phyloP scores from a whole-genome alignment of 257 asterid genomes.

The Craterostigma plantagineum region DNA sequence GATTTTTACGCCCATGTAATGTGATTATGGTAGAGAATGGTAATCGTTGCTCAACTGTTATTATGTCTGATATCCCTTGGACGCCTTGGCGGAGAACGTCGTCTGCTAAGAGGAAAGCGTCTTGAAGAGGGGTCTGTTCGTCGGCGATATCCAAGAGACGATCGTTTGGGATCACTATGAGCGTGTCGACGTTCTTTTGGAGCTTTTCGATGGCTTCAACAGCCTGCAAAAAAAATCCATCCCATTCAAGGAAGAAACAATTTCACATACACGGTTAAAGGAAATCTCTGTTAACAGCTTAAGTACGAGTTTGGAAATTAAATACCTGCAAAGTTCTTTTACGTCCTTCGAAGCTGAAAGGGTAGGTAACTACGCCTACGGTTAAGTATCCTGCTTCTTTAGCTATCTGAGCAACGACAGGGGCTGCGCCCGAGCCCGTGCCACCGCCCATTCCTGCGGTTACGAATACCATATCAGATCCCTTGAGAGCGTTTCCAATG shows the following conservation, averaged over 20 bases:
- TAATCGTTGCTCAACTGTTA: conserved; percentile 23
- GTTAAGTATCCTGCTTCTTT: conserved; percentile 89
- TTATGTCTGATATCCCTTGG: conserved; percentile 93
- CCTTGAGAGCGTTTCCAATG: conserved; percentile 61
- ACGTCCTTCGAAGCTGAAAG: conserved; percentile 93
- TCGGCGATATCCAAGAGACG: conserved; percentile 26
- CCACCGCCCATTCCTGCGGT: conserved; percentile 99
- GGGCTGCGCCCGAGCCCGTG: conserved; percentile 96
- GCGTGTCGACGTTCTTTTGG: conserved; percentile 88
- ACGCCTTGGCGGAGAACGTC: conserved; percentile 95
- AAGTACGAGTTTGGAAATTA: no score
- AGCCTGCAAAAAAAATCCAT: background rate
- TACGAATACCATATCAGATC: conserved; percentile 48
- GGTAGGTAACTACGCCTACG: conserved; percentile 89
- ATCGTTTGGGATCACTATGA: conserved; percentile 91
- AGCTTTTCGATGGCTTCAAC: conserved; percentile 71
- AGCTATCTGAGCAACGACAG: conserved; percentile 79
- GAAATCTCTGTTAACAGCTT: no score
- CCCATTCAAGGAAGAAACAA: no score
- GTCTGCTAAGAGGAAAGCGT: conserved; percentile 95
- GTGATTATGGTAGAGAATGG: conserved; percentile 11
- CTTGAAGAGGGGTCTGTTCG: conserved; percentile 96
- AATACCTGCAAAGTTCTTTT: conserved; percentile 59
- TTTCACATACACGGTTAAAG: no score
- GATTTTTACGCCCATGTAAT: background rate